Evolutionary conservation across 2,329 filamentous ascomycete species (phyloP), one percentile per base, ranked within the genome.

Genomic region (Stachybotrys echinatus): DNA sequence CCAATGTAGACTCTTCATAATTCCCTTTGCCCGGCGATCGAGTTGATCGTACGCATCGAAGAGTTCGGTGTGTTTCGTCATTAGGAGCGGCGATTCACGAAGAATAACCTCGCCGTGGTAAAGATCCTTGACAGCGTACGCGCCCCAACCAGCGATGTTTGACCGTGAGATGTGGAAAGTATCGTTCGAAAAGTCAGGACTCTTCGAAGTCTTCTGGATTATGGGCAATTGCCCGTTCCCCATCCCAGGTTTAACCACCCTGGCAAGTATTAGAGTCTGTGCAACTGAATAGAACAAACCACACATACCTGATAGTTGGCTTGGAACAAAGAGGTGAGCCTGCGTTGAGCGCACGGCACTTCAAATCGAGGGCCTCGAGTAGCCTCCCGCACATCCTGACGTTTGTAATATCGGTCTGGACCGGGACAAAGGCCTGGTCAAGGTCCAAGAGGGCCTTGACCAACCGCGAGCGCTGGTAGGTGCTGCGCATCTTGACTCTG

Each of bases 71-170:
- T 44, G 42, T 22, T 60, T 54, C 6, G 69, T 61, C 3, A 60
- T 59, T 17, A 81, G 58, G 0, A 79, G 59, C 0, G 76, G 71
- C 12, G 52, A 54, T 58, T 82, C 79, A 0, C 68, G 55, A 0
- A 80, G 67, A 8, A 81, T 69, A 1, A 64, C 55, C 34, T 75
- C 67, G 34, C 67, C 67, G 1, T 54, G 46, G 18, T 54, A 53
- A 12, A 81, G 65, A 6, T 69, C 61, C 5, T 56, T 58, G 1
- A 57, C 54, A 0, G 78, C 76, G 44, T 80, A 79, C 0, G 67
- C 71, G 0, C 78, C 78, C 42, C 71, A 67, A 1, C 77, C 77
- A 1, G 70, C 69, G 1, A 74, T 61, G 0, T 52, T 45, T 0
- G 76, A 79, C 10, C 57, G 57, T 3, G 61, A 65, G 6, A 81